Evolutionary conservation across 2,329 filamentous ascomycete genomes (phyloP), one percentile per base, ranked within the genome.

Genomic region (Colletotrichum chlorophyti): DNA sequence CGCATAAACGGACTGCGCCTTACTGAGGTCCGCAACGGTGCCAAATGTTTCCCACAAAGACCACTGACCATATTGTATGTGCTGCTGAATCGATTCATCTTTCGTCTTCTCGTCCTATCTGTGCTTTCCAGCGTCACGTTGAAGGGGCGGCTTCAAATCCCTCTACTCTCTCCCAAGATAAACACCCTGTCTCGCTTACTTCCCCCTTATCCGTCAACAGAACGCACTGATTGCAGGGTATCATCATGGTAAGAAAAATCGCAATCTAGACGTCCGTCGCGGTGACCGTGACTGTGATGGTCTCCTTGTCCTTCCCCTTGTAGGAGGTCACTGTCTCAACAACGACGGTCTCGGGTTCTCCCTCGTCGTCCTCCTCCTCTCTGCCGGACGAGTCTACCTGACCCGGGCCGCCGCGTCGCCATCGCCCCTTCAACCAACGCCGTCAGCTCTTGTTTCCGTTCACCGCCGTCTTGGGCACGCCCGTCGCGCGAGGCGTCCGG

Each of bases 391-490:
- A 52, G 15, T 37, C 45, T 5, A 48, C 31, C 19, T 37, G 43
- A 27, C 59, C 40, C 4, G 41, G 35, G 11, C 29, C 26, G 26
- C 53, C 61, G 29, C 50, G 58, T 32, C 61, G 53, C 61, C 61
- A 63, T 31, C 58, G 61, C 61, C 61, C 61, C 59, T 63, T 63
- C 61, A 63, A 63, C 61, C 61, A 63, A 63, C 61, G 61, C 61
- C 58, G 58, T 63, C 61, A 63, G 53, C 58, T 63, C 35, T 32
- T 59, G 10, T 23, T 40, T 6, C 49, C 58, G 8, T 35, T 49
- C n/a, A 15, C 34, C 14, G 21, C 17, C 15, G 50, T 48, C 29
- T 51, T 55, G 12, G 50, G 50, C 10, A 31, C 15, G 19, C 19
- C 58, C 15, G 24, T 32, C 8, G 49, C 51, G 14, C 59, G 53